phyloP scores from a whole-genome alignment of 495 filamentous ascomycete genomes.

The Staphylotrichum tortipilum region DNA sequence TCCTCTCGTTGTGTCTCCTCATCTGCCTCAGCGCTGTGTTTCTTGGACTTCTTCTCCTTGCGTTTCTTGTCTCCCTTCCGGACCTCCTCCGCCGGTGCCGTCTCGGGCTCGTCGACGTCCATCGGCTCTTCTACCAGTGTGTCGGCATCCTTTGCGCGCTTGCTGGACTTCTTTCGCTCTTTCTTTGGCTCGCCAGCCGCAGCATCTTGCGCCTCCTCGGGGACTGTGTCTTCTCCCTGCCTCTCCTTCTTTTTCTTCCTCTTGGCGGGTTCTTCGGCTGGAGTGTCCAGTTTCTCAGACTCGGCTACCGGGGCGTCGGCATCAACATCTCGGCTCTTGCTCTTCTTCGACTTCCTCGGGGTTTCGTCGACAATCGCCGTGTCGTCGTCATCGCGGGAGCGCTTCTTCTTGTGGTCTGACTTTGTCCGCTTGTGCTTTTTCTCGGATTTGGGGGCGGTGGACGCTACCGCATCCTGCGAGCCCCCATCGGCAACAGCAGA shows the following conservation, averaged over 20 bases:
- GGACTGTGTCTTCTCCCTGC: slow-evolving; percentile 5
- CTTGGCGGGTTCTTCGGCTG: slow-evolving; percentile 1
- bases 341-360: slow-evolving; percentile 33
- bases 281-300: not conserved
- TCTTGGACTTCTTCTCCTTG: slow-evolving; percentile 29
- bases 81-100: slow-evolving; percentile 9
- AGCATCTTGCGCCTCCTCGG: slow-evolving; percentile 6
- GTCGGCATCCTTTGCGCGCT: slow-evolving; percentile 14
- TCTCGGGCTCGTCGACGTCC: slow-evolving; percentile 14
- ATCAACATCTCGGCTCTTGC: slow-evolving; percentile 23
- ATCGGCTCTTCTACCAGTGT: slow-evolving; percentile 5
- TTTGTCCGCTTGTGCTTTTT: slow-evolving; percentile 30
- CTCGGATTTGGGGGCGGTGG: slow-evolving; percentile 13
- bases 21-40: slow-evolving; percentile 8
- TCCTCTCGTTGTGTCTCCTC: slow-evolving; percentile 2
- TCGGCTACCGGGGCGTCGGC: slow-evolving; percentile 1
- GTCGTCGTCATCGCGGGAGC: slow-evolving; percentile 32
- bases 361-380: slow-evolving; percentile 22
- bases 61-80: slow-evolving; percentile 11
- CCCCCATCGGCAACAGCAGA: slow-evolving; percentile 8
- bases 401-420: slow-evolving; percentile 35
- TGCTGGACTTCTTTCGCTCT: slow-evolving; percentile 18
- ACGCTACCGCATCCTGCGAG: slow-evolving; percentile 3
- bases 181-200: not conserved
- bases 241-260: slow-evolving; percentile 18